phyloP scores from a whole-genome alignment of 1,139 yeast genomes.

The Candida dubliniensis region DNA sequence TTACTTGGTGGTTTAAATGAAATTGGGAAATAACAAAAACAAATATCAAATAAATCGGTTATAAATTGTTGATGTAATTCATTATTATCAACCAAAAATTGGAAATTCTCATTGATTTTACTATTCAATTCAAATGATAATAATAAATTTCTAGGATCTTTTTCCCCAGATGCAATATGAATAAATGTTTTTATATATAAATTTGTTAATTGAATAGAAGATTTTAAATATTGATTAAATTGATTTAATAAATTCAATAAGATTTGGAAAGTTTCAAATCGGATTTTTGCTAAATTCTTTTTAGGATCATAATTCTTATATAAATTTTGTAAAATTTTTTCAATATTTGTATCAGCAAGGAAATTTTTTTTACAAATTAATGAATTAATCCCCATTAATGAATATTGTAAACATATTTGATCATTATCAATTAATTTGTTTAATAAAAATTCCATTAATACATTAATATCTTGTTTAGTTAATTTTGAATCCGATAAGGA shows the following conservation, averaged over 20 bases:
- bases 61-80: conserved; percentile 41
- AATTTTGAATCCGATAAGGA: conserved; percentile 39
- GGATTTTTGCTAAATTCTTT: conserved; percentile 61
- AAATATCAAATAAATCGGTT: conserved; percentile 73
- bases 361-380: conserved; percentile 52
- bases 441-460: conserved; percentile 61
- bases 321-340: conserved; percentile 42
- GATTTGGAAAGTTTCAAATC: conserved; percentile 60
- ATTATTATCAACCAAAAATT: conserved; percentile 22
- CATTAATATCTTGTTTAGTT: conserved; percentile 63
- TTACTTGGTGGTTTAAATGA: conserved; percentile 91
- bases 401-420: conserved; percentile 49
- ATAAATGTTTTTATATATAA: conserved; percentile 56
- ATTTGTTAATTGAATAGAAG: conserved; percentile 25
- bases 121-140: conserved; percentile 63
- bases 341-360: conserved; percentile 26
- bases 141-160: conserved; percentile 86
- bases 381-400: conserved; percentile 55
- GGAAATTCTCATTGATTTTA: conserved; percentile 45
- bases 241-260: conserved; percentile 35
- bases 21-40: conserved; percentile 95
- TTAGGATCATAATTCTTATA: conserved; percentile 56
- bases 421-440: conserved; percentile 79
- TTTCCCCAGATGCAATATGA: conserved; percentile 79
- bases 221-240: conserved; percentile 18